phyloP scores from a whole-genome alignment of 2,329 filamentous ascomycete species.

The Penicillium sp. region DNA sequence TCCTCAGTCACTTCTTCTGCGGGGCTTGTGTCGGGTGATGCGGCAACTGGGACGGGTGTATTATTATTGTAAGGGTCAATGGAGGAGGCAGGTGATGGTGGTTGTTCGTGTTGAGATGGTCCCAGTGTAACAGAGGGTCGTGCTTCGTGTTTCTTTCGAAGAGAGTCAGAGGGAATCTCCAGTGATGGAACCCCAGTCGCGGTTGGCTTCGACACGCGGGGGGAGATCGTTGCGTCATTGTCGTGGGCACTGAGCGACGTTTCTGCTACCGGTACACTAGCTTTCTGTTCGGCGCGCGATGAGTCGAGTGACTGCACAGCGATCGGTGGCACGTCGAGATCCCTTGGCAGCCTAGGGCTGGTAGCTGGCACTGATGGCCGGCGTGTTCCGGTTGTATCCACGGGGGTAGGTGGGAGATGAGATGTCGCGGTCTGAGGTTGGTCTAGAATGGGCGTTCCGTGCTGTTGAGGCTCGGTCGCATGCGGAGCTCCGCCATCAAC shows the following conservation, averaged over 20 bases:
- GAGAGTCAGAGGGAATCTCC: slow-evolving; percentile 13
- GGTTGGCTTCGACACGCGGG: slow-evolving; percentile 16
- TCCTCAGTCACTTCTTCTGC: slow-evolving; percentile 49
- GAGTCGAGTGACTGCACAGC: slow-evolving; percentile 45
- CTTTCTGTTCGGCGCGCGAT: slow-evolving; percentile 32
- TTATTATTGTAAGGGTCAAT: slow-evolving; percentile 60
- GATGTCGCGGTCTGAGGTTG: slow-evolving; percentile 2
- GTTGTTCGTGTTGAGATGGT: slow-evolving; percentile 28
- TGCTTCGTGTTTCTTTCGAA: slow-evolving; percentile 23
- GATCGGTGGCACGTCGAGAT: slow-evolving; percentile 8
- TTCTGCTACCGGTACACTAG: slow-evolving; percentile 14
- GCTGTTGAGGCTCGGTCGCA: slow-evolving; percentile 7
- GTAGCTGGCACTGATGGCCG: slow-evolving; percentile 8
- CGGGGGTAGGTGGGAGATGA: slow-evolving; percentile 8
- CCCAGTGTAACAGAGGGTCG: slow-evolving; percentile 25
- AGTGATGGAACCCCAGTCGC: slow-evolving; percentile 12
- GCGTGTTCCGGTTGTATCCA: slow-evolving; percentile 4
- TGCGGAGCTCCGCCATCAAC: slow-evolving; percentile 13
- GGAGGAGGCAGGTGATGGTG: slow-evolving; percentile 54
- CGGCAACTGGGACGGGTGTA: slow-evolving; percentile 60
- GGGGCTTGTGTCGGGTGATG: slow-evolving; percentile 65
- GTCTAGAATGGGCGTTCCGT: background rate
- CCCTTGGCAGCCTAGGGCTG: slow-evolving; percentile 10
- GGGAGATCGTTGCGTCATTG: slow-evolving; percentile 17
- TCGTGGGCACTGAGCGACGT: slow-evolving; percentile 21